Evolutionary conservation across 2,329 filamentous ascomycete species (phyloP), one percentile per base, ranked within the genome.

Genomic region (Monosporascus sp.): DNA sequence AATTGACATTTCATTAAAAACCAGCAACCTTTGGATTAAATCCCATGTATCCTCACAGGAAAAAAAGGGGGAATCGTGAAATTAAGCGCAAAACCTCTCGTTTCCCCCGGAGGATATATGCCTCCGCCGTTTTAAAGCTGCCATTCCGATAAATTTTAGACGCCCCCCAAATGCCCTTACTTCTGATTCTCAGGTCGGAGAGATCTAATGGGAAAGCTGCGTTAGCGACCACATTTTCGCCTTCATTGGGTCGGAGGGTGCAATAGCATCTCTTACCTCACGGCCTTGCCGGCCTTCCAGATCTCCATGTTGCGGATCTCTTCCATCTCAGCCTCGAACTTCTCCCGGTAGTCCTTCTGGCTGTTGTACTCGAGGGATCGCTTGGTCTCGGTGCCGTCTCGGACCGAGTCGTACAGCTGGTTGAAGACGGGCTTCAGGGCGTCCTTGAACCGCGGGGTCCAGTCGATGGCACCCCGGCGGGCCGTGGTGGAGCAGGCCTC

Each of bases 371-470:
- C 91, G 70, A 99, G 87, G 57, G 90, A 94, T 76, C 94, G 86
- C 86, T 94, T 81, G 70, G 94, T 99, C 88, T 99, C 94, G 70
- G 83, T 86, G 71, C 94, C 94, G 68, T 91, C 85, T 76, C 85
- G 85, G 71, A 99, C 94, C 60, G 88, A 87, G 77, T 95, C 88
- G 81, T 99, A 99, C 57, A 99, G 88, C 70, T 89, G 83, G 80
- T 97, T 93, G 85, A 99, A 99, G 72, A 99, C 88, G 70, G 94
- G 94, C 88, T 97, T 97, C 72, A 99, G 85, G 72, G 89, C 91
- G 65, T 93, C 89, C 89, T 97, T 97, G 90, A 99, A 99, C 73
- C 83, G 83, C 75, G 87, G 87, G 73, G 88, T 93, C 94, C 94
- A 99, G 85, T 99, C 94, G 73, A 99, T 96, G 78, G 94, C 94